Evolutionary conservation across 768 basidiomycete genomes (phyloP), one percentile per base, ranked within the genome.

Genomic region (Pisolithus tinctorius): DNA sequence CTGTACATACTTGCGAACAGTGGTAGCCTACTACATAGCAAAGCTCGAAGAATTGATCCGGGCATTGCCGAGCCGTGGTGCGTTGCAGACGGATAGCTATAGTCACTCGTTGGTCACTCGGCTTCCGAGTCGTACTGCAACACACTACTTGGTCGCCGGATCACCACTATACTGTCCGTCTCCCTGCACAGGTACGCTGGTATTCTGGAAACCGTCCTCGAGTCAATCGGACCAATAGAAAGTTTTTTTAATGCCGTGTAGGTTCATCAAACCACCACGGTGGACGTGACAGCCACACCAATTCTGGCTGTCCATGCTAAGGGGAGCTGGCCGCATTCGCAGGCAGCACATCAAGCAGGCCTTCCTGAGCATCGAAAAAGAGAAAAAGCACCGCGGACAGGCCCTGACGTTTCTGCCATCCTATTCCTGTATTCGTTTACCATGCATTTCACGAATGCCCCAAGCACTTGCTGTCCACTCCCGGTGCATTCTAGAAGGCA

Each of bases 291-390:
- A 57, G 60, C 61, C 67, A 59, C 63, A 58, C 60, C 56, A 67
- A 51, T 58, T 60, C 75, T 74, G 75, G 73, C 77, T 80, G 82
- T 82, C 80, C 80, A 87, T 87, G 84, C 83, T 82, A 70, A 80
- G 77, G 80, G 79, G 78, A 71, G 75, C 71, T 63, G 67, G 74
- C 62, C 71, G 76, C 69, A 69, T 74, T 67, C 73, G 69, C 71
- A 79, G 77, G 70, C 75, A 70, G 68, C 74, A 74, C 70, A 66
- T 79, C 66, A 71, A 75, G 58, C 73, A 70, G 55, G 67, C 66
- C 57, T 53, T 63, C 49, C 55, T 62, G 58, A 56, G 57, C 44
- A 53, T 60, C 51, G 48, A 40, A 41, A 58, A 45, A 4, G 34
- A 34, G 11, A 3, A 34, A 14, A 34, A 14, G 46, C 55, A 48